These are phyloP conservation scores for Blastomyces emzantsi DNA, from an alignment of 2,329 filamentous ascomycete species.

Conservation along the genomic window DNA sequence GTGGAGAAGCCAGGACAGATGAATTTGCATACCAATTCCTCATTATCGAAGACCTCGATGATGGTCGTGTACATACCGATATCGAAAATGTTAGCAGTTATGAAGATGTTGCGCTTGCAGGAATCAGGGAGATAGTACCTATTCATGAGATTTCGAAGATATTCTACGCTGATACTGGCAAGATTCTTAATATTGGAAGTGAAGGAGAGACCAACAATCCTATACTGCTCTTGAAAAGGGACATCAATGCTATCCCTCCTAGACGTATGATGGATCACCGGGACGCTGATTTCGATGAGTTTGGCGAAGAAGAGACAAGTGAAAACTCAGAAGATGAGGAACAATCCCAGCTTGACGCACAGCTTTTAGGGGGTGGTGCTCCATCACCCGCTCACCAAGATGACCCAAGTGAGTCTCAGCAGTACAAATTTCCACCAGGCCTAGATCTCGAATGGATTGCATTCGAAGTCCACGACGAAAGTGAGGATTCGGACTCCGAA, in stretches of 20 bases:
- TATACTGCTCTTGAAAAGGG: constrained; percentile 64
- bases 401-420: constrained; percentile 24
- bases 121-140: constrained; percentile 57
- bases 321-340: constrained; percentile 30
- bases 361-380: constrained; percentile 23
- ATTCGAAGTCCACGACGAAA: constrained; percentile 69
- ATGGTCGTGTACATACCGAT: constrained; percentile 56
- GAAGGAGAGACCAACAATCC: constrained; percentile 63
- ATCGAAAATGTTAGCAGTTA: constrained; percentile 49
- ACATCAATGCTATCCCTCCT: constrained; percentile 54
- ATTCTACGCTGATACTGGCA: constrained; percentile 86
- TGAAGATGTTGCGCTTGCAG: constrained; percentile 53
- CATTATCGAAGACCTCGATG: constrained; percentile 72
- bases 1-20: constrained; percentile 39
- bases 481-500: constrained; percentile 49
- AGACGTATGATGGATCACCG: constrained; percentile 48
- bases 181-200: constrained; percentile 72
- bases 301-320: constrained; percentile 20
- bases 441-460: constrained; percentile 88
- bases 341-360: constrained; percentile 32
- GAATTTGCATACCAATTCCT: constrained; percentile 76
- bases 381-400: constrained; percentile 15
- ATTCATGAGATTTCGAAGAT: constrained; percentile 77
- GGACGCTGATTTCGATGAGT: constrained; percentile 29
- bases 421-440: constrained; percentile 59